Percentiles rank a stretch among this genome's conserved stretches.
phyloP scores from a whole-genome alignment of 192 early-diverging fungal genomes.

The Backusella psychrophila region DNA sequence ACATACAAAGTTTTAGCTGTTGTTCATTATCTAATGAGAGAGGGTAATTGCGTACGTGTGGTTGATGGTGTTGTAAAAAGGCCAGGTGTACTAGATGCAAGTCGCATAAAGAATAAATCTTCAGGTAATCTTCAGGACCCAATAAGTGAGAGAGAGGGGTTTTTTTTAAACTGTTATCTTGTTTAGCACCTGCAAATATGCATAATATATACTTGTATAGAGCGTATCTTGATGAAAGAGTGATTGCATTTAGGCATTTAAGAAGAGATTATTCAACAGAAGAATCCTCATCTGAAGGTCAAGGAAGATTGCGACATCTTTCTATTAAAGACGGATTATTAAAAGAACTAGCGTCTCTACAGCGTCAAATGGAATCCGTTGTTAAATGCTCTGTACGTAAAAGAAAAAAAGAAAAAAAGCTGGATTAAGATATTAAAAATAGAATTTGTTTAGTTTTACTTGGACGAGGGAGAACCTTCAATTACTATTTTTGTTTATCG shows the following conservation, averaged over 20 bases:
- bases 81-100: slow-evolving; percentile 45
- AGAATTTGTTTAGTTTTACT: slow-evolving; percentile 55
- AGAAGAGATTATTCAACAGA: slow-evolving; percentile 61
- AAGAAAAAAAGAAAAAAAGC: not conserved
- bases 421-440: not conserved
- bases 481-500: slow-evolving; percentile 72
- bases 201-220: slow-evolving; percentile 71
- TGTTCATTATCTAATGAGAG: slow-evolving; percentile 71
- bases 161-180: not conserved
- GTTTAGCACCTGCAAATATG: slow-evolving; percentile 11
- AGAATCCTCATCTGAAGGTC: slow-evolving; percentile 35
- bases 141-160: not conserved
- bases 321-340: slow-evolving; percentile 60
- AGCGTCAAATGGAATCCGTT: slow-evolving; percentile 64
- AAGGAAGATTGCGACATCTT: slow-evolving; percentile 54
- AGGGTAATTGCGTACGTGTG: slow-evolving; percentile 61
- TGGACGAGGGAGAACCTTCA: slow-evolving; percentile 69
- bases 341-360: slow-evolving; percentile 57
- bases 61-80: slow-evolving; percentile 52
- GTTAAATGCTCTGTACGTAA: slow-evolving; percentile 68
- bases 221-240: slow-evolving; percentile 69
- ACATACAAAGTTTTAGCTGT: slow-evolving; percentile 74
- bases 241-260: slow-evolving; percentile 57
- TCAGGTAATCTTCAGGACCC: slow-evolving; percentile 10
- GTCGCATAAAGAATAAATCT: slow-evolving; percentile 52